phyloP scores from a whole-genome alignment of 2,329 filamentous ascomycete species.

The Sporothrix pseudoabietina region DNA sequence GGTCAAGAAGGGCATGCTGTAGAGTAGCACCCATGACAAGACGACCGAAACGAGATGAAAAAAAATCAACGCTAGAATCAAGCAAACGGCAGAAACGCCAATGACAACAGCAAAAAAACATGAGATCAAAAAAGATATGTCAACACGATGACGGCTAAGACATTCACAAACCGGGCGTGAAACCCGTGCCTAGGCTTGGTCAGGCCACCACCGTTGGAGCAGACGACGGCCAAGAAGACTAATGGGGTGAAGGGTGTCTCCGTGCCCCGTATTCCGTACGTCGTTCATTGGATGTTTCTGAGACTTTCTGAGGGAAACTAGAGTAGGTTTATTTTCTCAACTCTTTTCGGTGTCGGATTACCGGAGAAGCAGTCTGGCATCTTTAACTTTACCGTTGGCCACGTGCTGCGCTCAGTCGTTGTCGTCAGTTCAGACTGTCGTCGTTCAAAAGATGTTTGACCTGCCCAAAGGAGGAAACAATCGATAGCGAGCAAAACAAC shows the following conservation, averaged over 20 bases:
- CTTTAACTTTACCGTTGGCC: not conserved
- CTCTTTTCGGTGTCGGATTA: not conserved
- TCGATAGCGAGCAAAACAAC: too few relatives aligned
- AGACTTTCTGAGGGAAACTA: not conserved
- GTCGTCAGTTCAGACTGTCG: not conserved
- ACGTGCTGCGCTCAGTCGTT: not conserved
- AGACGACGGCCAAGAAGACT: constrained; percentile 1
- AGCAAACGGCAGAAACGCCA: not conserved
- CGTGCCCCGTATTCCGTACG: not conserved
- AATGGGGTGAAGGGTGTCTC: not conserved
- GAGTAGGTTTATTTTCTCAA: too few relatives aligned
- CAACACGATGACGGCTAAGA: not conserved
- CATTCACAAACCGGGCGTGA: constrained; percentile 13
- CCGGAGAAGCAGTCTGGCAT: not conserved
- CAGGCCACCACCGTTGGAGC: not conserved
- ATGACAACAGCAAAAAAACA: not conserved
- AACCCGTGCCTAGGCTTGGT: not conserved
- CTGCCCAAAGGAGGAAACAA: not conserved
- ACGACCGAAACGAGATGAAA: not conserved
- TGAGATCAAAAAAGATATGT: not conserved
- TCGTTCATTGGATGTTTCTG: not conserved
- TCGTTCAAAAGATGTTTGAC: not conserved
- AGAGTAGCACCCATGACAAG: not conserved
- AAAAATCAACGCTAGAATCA: not conserved
- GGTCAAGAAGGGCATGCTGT: constrained; percentile 87